Evolutionary conservation across 2,329 filamentous ascomycete genomes (phyloP), one percentile per base, ranked within the genome.

Genomic region (Magnaporthales sp.): DNA sequence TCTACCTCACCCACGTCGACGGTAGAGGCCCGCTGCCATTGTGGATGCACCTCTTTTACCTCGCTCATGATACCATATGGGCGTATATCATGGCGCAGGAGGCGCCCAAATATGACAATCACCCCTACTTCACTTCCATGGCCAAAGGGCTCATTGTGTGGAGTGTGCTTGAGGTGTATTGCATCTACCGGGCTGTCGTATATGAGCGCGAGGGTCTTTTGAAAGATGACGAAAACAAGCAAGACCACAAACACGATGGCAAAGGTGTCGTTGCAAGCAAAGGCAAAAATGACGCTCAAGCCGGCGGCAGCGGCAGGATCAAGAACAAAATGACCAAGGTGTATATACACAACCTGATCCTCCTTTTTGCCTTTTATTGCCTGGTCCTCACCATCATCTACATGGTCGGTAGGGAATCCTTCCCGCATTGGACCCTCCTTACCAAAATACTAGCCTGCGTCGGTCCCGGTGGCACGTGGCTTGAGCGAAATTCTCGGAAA

Each of bases 41-140:
- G 31, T 69, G 68, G 68, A 69, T 69, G 64, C 68, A 69, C 31
- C 68, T 68, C 0, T 70, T 69, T 38, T 67, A 69, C 64, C 67
- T 70, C 10, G 68, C 68, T 15, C 68, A 70, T 68, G 68, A 70
- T 66, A 68, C 67, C 11, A 68, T 66, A 0, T 70, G 65, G 63
- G 62, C 67, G 22, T 69, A 66, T 26, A 46, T 69, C 3, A 62
- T 68, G 13, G 66, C 58, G 6, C 62, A 62, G n/a, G 68, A 66
- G 0, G 68, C 68, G 0, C 62, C 62, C 30, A 27, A n/a, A 24
- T 46, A 63, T 31, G 22, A 32, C n/a, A 19, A 63, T 22, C 62
- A 63, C 22, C 29, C 62, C 10, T 63, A 63, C 30, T 63, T 63
- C 29, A 63, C 62, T 22, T 63, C 62, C 19, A 63, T 63, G 62